Percentiles rank a stretch among this genome's conserved stretches.
phyloP scores from a whole-genome alignment of 1,284 basidiomycete genomes.

The Rhizoctonia solani region DNA sequence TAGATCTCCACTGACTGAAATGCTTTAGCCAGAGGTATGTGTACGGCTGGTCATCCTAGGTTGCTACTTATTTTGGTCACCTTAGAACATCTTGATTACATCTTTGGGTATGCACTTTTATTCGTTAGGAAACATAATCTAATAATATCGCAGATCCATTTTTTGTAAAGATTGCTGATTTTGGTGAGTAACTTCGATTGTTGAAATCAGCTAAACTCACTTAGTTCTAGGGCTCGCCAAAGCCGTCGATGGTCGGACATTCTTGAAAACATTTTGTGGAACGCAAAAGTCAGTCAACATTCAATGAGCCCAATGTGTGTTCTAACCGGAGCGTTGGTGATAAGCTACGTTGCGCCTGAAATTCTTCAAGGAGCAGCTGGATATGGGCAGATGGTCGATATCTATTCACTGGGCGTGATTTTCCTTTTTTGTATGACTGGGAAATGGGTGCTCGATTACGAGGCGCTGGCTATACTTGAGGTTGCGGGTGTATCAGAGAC shows the following conservation, averaged over 20 bases:
- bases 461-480: constrained; percentile 23
- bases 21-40: constrained; percentile 15
- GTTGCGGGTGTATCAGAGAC: constrained; percentile 7
- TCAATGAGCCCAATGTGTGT: not conserved
- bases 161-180: constrained; percentile 29
- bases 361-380: constrained; percentile 27
- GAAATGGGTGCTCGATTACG: constrained; percentile 31
- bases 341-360: constrained; percentile 30
- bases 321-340: not conserved
- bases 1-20: too few relatives aligned
- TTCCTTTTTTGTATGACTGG: constrained; percentile 32
- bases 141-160: constrained; percentile 6
- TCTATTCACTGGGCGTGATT: constrained; percentile 29
- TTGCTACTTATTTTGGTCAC: not conserved
- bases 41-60: not conserved
- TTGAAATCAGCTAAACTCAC: not conserved
- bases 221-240: constrained; percentile 22
- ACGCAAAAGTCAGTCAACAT: constrained; percentile 19
- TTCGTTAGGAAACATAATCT: not conserved
- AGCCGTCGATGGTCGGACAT: constrained; percentile 30
- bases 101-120: constrained; percentile 13
- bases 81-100: constrained; percentile 26
- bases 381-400: constrained; percentile 34
- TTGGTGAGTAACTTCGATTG: constrained; percentile 2
- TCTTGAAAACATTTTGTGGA: constrained; percentile 32